Evolutionary conservation across 495 filamentous ascomycete species (phyloP), one percentile per base, ranked within the genome.

Genomic region (Hamigera avellanea): DNA sequence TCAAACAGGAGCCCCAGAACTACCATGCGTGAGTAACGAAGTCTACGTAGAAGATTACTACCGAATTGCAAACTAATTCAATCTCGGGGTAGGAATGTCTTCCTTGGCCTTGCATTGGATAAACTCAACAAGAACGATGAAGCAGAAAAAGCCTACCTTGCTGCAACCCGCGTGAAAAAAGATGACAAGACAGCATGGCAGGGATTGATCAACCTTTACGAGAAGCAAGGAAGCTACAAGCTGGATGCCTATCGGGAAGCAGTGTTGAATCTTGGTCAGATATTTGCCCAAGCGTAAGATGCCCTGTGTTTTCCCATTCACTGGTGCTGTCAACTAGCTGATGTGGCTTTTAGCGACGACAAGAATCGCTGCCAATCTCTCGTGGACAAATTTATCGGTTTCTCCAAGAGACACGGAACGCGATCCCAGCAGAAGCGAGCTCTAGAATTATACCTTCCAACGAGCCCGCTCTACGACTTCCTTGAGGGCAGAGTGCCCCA

Each of bases 401-500:
- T 83, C 35, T 76, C 75, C 4, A 78, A 79, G 43, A 67, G 73
- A 29, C 64, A 83, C 43, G 87, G 87, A 15, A 78, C 78, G 28
- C 75, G 75, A 37, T 41, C 63, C 6, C 81, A 95, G 55, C 76
- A 81, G 38, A 81, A 81, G 45, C 64, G 72, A 27, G 77, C 86
- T 2, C 67, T 94, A 30, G 72, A 78, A 40, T 51, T 91, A 4
- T 71, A 88, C 35, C 66, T 96, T 16, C 91, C 91, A 0, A 73
- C 65, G 5, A 81, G 77, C 31, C 73, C 83, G 7, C 56, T 95
- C 27, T 96, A 89, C 57, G 60, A 73, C 6, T 81, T 71, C 46
- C 75, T 98, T 12, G 87, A 96, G 64, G 91, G 93, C 12, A 75
- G 84, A 2, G 62, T 98, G 2, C 82, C 78, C 2, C 76, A 83